Evolutionary conservation across 2,329 filamentous ascomycete species (phyloP).

Genomic region (Penicillium brevicompactum): DNA sequence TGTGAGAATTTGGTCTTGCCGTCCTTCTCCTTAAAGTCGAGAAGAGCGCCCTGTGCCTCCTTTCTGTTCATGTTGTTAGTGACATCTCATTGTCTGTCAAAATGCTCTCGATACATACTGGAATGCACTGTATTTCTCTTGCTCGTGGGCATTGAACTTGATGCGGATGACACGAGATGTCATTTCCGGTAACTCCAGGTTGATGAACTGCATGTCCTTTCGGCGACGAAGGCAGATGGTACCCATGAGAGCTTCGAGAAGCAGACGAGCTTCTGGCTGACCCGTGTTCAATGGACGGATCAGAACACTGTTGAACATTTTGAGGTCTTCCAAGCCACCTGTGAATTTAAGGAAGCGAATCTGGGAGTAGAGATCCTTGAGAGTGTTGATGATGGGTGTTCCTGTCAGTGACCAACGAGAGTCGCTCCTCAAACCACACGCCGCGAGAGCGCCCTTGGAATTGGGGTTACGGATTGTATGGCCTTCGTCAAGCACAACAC

Average conservation of each 20-base stretch:
- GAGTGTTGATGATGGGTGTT: slow-evolving; percentile 80
- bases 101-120: slow-evolving; percentile 50
- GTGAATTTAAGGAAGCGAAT: slow-evolving; percentile 75
- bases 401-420: slow-evolving; percentile 80
- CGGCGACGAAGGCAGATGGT: slow-evolving; percentile 77
- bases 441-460: slow-evolving; percentile 71
- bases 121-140: slow-evolving; percentile 74
- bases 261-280: slow-evolving; percentile 58
- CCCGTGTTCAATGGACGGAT: slow-evolving; percentile 67
- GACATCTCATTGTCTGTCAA: slow-evolving; percentile 11
- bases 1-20: slow-evolving; percentile 65
- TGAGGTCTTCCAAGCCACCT: slow-evolving; percentile 71
- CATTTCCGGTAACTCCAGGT: slow-evolving; percentile 75
- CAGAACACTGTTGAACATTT: slow-evolving; percentile 73
- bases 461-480: slow-evolving; percentile 78
- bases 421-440: slow-evolving; percentile 65
- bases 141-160: slow-evolving; percentile 71
- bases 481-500: slow-evolving; percentile 80
- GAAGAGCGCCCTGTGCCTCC: slow-evolving; percentile 73
- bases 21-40: slow-evolving; percentile 57
- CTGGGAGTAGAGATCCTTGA: slow-evolving; percentile 79
- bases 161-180: slow-evolving; percentile 77
- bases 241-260: slow-evolving; percentile 77
- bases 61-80: slow-evolving; percentile 47
- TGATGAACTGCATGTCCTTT: slow-evolving; percentile 87